These are phyloP conservation scores for Raddia guianensis DNA, from an alignment of 176 grass and related monocot species.

Conservation along the genomic window DNA sequence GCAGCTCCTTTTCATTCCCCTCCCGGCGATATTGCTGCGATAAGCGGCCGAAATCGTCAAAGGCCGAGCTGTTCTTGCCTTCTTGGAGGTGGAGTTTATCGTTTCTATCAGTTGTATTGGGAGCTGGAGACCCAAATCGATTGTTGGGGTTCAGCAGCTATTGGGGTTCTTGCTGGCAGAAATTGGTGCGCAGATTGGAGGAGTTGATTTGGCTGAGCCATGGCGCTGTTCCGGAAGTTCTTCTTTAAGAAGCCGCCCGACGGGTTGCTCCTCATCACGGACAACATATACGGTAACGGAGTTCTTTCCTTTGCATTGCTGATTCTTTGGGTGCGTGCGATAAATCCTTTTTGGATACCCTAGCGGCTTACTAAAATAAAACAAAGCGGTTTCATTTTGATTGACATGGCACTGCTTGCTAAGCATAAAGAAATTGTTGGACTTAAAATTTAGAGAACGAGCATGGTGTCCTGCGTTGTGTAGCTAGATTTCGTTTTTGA, in stretches of 20 bases:
- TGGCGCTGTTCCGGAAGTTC: constrained; percentile 68
- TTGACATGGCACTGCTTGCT: background rate
- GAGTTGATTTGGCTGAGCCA: constrained; percentile 27
- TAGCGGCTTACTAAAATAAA: constrained; percentile 21
- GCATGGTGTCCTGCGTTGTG: no score
- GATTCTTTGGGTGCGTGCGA: constrained; percentile 25
- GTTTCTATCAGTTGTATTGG: background rate
- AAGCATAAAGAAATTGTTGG: constrained; percentile 1
- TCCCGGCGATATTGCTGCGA: background rate
- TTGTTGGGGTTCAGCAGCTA: constrained; percentile 3
- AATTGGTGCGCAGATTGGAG: constrained; percentile 30
- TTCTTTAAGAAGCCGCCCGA: constrained; percentile 90
- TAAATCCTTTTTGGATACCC: constrained; percentile 3
- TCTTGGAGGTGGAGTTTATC: background rate
- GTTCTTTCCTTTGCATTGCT: constrained; percentile 28
- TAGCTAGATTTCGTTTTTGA: no score
- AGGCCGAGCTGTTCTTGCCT: background rate
- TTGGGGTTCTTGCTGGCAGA: background rate
- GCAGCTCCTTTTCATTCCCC: background rate
- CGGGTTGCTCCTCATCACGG: constrained; percentile 69
- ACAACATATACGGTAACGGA: constrained; percentile 71
- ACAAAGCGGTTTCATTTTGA: background rate
- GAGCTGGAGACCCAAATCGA: background rate
- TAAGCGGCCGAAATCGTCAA: constrained; percentile 15
- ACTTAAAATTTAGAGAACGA: background rate